Base-by-base conservation (phyloP, 495 filamentous ascomycete species). In the Beverwykella pulmonaria region DNA sequence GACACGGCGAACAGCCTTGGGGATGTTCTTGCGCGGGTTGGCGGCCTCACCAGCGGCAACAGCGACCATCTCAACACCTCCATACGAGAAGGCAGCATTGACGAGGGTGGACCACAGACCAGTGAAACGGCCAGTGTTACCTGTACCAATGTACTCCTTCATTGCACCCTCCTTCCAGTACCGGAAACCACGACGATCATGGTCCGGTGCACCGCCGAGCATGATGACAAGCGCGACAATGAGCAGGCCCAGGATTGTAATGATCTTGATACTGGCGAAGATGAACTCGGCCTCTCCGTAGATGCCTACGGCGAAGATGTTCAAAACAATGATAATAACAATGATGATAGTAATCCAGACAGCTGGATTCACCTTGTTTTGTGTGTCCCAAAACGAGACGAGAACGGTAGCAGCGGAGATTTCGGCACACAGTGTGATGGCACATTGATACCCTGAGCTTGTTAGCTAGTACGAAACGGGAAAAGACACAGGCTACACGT, bases 281-380 rank as follows among this genome's bases (percentile, higher is more conserved):
- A 83, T 84, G 75, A 91, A 91, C 71, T 91, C 89, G 34, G 89
- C 82, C 77, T 92, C 87, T 48, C 89, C 90, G 68, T 87, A 92
- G 48, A 83, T 83, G 4, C 80, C 74, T 19, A 92, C 85, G 2
- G 88, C 84, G 47, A 92, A 79, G 63, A 88, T 83, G 71, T 93
- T 92, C 53, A 87, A 72, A 52, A 75, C 71, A 1, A 89, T 77
- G 59, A 93, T 87, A 46, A 90, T 61, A 15, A 88, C 82, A 80
- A 90, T 90, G 75, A 92, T 87, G 59, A 95, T 75, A n/a, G 85
- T 82, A 72, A 93, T 92, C 72, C 90, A 89, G 55, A 88, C 88
- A 26, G 87, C 87, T 53, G 83, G 80, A 46, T 76, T 80, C 62
- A 82, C 75, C 65, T 75, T 79, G 29, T 80, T 71, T 23, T 89